Percentiles rank a stretch among this genome's conserved stretches.
Evolutionary conservation across 305 asterid species (phyloP).

Genomic region (Fraxinus baroniana): DNA sequence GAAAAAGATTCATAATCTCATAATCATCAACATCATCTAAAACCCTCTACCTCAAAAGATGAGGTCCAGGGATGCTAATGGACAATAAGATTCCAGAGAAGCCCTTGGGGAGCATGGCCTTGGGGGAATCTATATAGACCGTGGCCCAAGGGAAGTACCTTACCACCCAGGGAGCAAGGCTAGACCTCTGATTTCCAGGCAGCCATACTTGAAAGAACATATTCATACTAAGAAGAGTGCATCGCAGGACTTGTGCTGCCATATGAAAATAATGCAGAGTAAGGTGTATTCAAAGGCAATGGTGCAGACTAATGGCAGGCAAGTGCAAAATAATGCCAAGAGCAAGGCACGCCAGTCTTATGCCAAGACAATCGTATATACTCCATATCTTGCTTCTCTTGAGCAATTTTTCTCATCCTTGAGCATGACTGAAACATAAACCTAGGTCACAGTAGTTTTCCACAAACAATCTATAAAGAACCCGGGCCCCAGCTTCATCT

Average conservation of each 20-base stretch:
- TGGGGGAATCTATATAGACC: background rate
- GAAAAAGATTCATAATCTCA: background rate
- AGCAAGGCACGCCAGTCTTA: background rate
- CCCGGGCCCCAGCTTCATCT: background rate
- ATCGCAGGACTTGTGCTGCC: background rate
- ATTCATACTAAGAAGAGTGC: background rate
- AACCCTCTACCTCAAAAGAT: background rate
- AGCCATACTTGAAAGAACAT: background rate
- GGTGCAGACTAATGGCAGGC: background rate
- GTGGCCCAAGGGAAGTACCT: background rate
- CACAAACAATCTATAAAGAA: background rate
- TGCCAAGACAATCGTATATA: background rate
- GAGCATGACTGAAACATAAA: background rate
- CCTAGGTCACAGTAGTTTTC: background rate
- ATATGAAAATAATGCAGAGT: background rate
- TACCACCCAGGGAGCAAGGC: background rate
- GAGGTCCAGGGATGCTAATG: background rate
- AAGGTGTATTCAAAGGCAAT: background rate
- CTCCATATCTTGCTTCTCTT: background rate
- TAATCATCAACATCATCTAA: background rate
- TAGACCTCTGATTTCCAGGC: background rate
- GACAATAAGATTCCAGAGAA: background rate
- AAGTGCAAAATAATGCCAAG: background rate
- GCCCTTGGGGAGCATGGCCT: background rate
- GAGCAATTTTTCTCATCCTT: background rate